Conservation (phyloP, 2,329 filamentous ascomycete species). For the Colletotrichum navitas region DNA sequence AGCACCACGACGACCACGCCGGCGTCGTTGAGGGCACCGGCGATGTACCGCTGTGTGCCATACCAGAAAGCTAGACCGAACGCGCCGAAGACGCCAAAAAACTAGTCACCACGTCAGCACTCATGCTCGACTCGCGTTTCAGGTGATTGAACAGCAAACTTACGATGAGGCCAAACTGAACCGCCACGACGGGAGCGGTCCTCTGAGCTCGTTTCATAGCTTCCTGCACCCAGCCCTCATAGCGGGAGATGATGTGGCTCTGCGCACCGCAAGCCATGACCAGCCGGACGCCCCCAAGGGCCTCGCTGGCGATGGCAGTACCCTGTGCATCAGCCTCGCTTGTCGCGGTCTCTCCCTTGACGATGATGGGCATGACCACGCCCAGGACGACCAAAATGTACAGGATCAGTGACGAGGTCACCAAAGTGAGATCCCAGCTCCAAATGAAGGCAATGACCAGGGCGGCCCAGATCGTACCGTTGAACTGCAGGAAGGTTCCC, state of each 20-base stretch:
- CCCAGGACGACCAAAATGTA: conserved; percentile 53
- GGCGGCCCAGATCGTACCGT: conserved; percentile 58
- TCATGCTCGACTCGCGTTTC: no score
- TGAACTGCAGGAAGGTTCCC: conserved; percentile 57
- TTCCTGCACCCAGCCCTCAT: conserved; percentile 54
- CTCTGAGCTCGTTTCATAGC: conserved; percentile 52
- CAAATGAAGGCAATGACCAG: conserved; percentile 65
- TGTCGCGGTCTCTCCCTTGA: conserved; percentile 45
- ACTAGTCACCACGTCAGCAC: conserved; percentile 42
- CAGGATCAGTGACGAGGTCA: conserved; percentile 60
- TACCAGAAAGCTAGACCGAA: conserved; percentile 61
- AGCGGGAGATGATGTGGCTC: conserved; percentile 52
- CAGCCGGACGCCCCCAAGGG: conserved; percentile 56
- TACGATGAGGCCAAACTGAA: conserved; percentile 49
- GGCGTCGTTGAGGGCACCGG: conserved; percentile 51
- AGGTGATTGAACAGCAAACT: neutral
- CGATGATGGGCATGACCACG: conserved; percentile 49
- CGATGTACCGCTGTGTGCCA: conserved; percentile 53
- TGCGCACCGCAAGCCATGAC: conserved; percentile 61
- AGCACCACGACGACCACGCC: conserved; percentile 54
- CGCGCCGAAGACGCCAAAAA: conserved; percentile 51
- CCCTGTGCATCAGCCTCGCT: conserved; percentile 50
- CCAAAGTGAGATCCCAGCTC: conserved; percentile 65
- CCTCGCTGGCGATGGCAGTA: conserved; percentile 58
- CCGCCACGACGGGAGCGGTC: conserved; percentile 49